Evolutionary conservation across 2,329 filamentous ascomycete genomes (phyloP), one percentile per base, ranked within the genome.

Genomic region (Fusarium sp.): DNA sequence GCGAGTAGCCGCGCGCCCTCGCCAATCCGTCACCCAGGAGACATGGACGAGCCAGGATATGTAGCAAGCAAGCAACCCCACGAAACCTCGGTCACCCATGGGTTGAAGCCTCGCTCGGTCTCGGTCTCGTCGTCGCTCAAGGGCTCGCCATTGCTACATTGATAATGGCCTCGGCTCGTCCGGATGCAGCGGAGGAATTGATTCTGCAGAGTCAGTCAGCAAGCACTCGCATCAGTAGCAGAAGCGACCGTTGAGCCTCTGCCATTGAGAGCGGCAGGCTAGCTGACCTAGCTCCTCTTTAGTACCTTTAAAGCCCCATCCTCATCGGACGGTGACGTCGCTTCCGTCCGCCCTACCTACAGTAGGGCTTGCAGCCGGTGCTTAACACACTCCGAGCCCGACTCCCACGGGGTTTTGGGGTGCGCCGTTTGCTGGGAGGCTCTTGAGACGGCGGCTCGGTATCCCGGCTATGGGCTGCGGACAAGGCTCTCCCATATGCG

Each of bases 171-270:
- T 64, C 70, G 70, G 67, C 25, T 69, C 37, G 64, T 67, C 67
- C 76, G 75, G 76, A 77, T 77, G 76, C 30, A 64, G 61, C 74
- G 68, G 74, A 68, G 66, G 59, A 54, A 56, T 52, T 45, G 61
- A 50, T 59, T 67, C 60, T 67, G 61, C 56, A n/a, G 41, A 61
- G 65, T 27, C 54, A 61, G 65, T 25, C 54, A 16, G 45, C 60
- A 59, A 34, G 52, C 43, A 57, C 37, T 70, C 69, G 59, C 59
- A 60, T 52, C 43, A 50, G 66, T 48, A 45, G 39, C 57, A 75
- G 66, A 30, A 32, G 18, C 50, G 50, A 65, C 66, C 58, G 68
- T 66, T 54, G 58, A 62, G 61, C 67, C 39, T 70, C 50, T 66
- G 34, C 54, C 60, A 72, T 59, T 71, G 64, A 65, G 50, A 66